A percentile compares a stretch with the other conserved stretches of the same genome.
Conservation (phyloP, 371 early-diverging fungal genomes). For the Apophysomyces elegans region DNA sequence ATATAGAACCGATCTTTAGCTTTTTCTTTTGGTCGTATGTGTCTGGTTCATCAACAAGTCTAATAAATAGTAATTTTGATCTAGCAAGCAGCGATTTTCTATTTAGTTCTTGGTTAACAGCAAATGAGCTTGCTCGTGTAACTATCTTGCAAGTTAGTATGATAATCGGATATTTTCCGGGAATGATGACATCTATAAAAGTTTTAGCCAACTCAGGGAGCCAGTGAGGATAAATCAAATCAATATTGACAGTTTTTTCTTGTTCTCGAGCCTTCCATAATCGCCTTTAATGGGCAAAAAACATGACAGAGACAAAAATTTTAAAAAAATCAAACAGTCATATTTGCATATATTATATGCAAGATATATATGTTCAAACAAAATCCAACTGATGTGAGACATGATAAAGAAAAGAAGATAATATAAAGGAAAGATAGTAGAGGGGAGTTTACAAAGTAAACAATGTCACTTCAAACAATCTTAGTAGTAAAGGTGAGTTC, state of each 20-base stretch:
- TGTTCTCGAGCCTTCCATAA: not conserved
- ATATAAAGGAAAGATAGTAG: too few species aligned
- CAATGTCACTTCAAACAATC: too few species aligned
- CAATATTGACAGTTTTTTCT: not conserved
- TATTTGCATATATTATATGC: too few species aligned
- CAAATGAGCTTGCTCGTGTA: not conserved
- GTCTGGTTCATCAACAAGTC: slow-evolving; percentile 1
- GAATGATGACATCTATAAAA: not conserved
- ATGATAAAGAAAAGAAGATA: too few species aligned
- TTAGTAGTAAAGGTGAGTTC: too few species aligned
- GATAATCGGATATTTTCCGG: not conserved
- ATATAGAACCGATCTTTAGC: not conserved
- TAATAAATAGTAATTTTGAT: not conserved
- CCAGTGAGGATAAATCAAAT: not conserved
- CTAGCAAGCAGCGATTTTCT: not conserved
- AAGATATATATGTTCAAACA: too few species aligned
- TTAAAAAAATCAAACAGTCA: not conserved
- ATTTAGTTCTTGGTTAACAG: not conserved
- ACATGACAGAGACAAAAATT: not conserved
- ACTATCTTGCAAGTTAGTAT: not conserved
- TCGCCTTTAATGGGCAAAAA: not conserved
- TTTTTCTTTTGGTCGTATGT: not conserved
- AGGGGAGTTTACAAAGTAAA: too few species aligned
- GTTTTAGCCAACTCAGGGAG: not conserved
- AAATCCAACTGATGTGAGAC: too few species aligned